These are phyloP conservation scores for Ophiostoma australiae DNA, from an alignment of 2,329 filamentous ascomycete species.

Conservation along the genomic window DNA sequence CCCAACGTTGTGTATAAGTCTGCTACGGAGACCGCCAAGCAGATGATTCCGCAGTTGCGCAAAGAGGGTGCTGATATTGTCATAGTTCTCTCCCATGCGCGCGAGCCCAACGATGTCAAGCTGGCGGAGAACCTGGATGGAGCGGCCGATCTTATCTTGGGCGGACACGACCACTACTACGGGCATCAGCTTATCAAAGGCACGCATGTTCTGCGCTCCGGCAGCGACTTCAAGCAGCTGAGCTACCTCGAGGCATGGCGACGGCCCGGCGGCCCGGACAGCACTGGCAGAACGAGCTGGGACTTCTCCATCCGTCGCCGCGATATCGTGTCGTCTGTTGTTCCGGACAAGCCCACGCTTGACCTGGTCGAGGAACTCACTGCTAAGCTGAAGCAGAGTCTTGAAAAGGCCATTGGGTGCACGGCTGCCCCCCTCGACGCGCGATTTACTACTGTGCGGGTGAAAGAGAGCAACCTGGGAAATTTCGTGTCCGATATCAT, in stretches of 20 bases:
- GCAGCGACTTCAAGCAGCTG: constrained; percentile 87
- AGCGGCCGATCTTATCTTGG: constrained; percentile 76
- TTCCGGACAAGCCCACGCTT: constrained; percentile 57
- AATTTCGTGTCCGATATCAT: constrained; percentile 93
- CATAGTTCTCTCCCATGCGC: constrained; percentile 76
- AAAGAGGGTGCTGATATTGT: constrained; percentile 77
- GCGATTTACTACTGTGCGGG: constrained; percentile 75
- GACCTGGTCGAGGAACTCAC: constrained; percentile 65
- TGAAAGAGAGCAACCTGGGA: constrained; percentile 74
- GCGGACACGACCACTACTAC: constrained; percentile 89
- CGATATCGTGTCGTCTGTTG: constrained; percentile 65
- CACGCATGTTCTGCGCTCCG: constrained; percentile 78
- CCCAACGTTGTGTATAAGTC: constrained; percentile 78
- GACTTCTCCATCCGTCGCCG: constrained; percentile 71
- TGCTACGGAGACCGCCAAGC: constrained; percentile 67
- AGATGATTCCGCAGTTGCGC: constrained; percentile 67
- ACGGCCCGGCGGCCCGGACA: constrained; percentile 38
- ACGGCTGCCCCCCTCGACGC: constrained; percentile 78
- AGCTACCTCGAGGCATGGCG: constrained; percentile 78
- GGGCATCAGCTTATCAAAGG: constrained; percentile 70
- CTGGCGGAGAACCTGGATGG: constrained; percentile 69
- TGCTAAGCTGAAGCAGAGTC: constrained; percentile 65
- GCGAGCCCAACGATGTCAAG: constrained; percentile 86
- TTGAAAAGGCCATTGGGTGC: constrained; percentile 79
- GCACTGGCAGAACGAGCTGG: constrained; percentile 39